phyloP scores from a whole-genome alignment of 805 yeast species.

The Aciculoconidium aculeatum region DNA sequence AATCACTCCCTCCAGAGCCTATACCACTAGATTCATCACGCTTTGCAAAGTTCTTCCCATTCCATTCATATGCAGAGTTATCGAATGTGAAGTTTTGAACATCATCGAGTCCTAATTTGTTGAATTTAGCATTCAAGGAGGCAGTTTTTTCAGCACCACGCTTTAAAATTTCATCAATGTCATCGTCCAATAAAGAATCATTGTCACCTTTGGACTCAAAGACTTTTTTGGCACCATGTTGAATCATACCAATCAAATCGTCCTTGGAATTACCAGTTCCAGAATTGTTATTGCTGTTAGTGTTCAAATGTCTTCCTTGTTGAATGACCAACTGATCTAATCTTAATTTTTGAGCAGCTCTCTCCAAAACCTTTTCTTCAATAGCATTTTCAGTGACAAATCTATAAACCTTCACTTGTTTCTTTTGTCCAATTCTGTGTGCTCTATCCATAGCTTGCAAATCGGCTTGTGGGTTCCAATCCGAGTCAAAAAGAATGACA shows the following conservation, averaged over 20 bases:
- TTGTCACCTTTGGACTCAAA: slow-evolving; percentile 47
- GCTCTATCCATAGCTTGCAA: slow-evolving; percentile 98
- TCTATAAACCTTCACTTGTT: slow-evolving; percentile 88
- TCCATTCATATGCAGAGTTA: slow-evolving; percentile 93
- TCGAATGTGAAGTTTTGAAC: slow-evolving; percentile 87
- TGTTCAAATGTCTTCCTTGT: slow-evolving; percentile 62
- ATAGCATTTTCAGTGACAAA: slow-evolving; percentile 94
- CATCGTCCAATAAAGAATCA: slow-evolving; percentile 44
- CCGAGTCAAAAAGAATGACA: slow-evolving; percentile 84
- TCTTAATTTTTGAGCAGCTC: slow-evolving; percentile 91
- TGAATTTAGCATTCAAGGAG: slow-evolving; percentile 72
- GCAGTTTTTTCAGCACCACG: slow-evolving; percentile 81
- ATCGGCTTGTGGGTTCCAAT: slow-evolving; percentile 98
- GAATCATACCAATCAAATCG: slow-evolving; percentile 90
- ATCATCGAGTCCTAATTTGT: slow-evolving; percentile 86
- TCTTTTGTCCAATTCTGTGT: slow-evolving; percentile 94
- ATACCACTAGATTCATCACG: slow-evolving; percentile 12
- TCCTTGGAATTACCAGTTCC: slow-evolving; percentile 62
- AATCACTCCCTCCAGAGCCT: slow-evolving; percentile 24
- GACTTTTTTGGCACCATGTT: slow-evolving; percentile 90
- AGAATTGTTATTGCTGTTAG: slow-evolving; percentile 18
- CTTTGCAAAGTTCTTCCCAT: slow-evolving; percentile 79
- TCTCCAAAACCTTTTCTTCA: slow-evolving; percentile 91
- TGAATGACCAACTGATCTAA: slow-evolving; percentile 94
- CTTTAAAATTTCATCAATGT: slow-evolving; percentile 76